These are phyloP conservation scores for Xylaria sp. DNA, from an alignment of 2,329 filamentous ascomycete genomes.

Conservation along the genomic window DNA sequence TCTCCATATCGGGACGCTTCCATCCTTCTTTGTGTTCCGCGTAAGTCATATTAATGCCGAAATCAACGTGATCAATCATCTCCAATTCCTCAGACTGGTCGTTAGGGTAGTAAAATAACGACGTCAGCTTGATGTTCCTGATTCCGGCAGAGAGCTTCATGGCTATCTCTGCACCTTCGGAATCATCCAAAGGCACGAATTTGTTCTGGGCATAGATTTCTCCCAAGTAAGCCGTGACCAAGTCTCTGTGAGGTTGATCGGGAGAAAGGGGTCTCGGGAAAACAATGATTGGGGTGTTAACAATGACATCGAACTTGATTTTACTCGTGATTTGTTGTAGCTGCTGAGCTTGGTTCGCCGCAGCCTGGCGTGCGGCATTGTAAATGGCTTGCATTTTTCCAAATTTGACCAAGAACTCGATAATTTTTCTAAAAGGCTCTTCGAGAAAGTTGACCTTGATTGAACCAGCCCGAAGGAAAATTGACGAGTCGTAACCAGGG, in stretches of 20 bases:
- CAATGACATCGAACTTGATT: conserved; percentile 90
- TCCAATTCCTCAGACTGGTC: conserved; percentile 83
- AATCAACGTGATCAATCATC: conserved; percentile 95
- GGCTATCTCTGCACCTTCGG: conserved; percentile 72
- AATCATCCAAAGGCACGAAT: conserved; percentile 84
- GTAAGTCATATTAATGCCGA: conserved; percentile 91
- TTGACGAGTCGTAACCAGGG: conserved; percentile 91
- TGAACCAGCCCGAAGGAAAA: conserved; percentile 89
- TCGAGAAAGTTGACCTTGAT: conserved; percentile 97
- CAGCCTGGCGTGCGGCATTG: conserved; percentile 93
- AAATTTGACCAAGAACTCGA: conserved; percentile 97
- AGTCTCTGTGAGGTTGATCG: conserved; percentile 74
- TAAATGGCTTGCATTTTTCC: conserved; percentile 99
- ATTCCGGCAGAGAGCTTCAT: conserved; percentile 93
- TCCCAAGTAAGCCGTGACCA: conserved; percentile 90
- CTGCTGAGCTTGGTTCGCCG: conserved; percentile 90
- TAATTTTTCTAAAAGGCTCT: conserved; percentile 96
- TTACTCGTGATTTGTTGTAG: conserved; percentile 88
- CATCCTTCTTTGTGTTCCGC: conserved; percentile 80
- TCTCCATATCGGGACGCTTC: conserved; percentile 87
- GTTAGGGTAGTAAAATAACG: conserved; percentile 80
- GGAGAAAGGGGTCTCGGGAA: conserved; percentile 82
- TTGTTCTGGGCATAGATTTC: conserved; percentile 97
- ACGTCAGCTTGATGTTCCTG: conserved; percentile 88
- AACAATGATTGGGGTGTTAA: conserved; percentile 95